These are phyloP conservation scores for Cryptosporidium baileyi DNA, from an alignment of 169 alveolate species.

Conservation along the genomic window DNA sequence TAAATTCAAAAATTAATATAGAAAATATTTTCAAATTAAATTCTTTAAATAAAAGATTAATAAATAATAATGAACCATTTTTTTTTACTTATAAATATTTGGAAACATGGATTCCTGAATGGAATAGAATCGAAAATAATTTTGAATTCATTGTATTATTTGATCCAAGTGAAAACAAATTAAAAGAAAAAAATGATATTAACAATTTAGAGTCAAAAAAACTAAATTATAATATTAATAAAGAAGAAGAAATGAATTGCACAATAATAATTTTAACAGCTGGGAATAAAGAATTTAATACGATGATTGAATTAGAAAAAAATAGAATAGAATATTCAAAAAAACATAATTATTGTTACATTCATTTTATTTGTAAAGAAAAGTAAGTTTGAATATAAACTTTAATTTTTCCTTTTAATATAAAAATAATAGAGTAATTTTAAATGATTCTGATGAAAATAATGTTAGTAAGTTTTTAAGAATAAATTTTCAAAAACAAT, in stretches of 20 bases:
- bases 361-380: slow-evolving; percentile 44
- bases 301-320: slow-evolving; percentile 8
- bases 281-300: slow-evolving; percentile 58
- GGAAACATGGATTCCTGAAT: slow-evolving; percentile 42
- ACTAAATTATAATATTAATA: neutral
- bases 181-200: neutral
- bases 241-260: neutral
- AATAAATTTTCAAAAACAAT: neutral
- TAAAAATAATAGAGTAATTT: neutral
- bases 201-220: neutral
- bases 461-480: slow-evolving; percentile 17
- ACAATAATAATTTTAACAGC: slow-evolving; percentile 49
- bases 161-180: too few species aligned
- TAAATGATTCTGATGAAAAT: neutral
- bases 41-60: too few species aligned
- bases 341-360: slow-evolving; percentile 42
- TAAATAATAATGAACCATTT: too few species aligned
- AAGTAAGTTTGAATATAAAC: neutral
- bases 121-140: neutral
- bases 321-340: slow-evolving; percentile 49
- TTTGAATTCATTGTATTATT: too few species aligned
- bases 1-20: too few species aligned
- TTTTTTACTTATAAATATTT: slow-evolving; percentile 14
- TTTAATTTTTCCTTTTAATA: neutral
- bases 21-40: too few species aligned